Base-by-base conservation (phyloP, 2,329 filamentous ascomycete genomes). In the Beauveria caledonica region DNA sequence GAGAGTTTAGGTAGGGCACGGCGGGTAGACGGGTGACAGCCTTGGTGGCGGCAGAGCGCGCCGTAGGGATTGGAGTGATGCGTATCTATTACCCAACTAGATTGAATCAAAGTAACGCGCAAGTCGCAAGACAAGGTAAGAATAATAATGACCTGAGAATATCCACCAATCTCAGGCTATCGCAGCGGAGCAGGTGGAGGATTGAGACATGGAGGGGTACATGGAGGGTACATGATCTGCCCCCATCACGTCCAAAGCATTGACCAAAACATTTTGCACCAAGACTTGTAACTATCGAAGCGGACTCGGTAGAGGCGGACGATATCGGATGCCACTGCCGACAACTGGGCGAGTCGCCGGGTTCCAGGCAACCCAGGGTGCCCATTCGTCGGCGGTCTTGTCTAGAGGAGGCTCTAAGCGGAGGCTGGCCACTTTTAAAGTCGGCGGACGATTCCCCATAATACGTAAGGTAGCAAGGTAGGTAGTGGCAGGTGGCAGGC, bases 261-360 rank as follows among this genome's bases (percentile, higher is more conserved):
- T 59, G 48, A 52, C 42, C 51, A 52, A 40, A 48, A 21, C 13
- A 50, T 19, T 29, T 29, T 10, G n/a, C 48, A 21, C 21, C 29
- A 42, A 42, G 3, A 15, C 17, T 19, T n/a, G 25, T 29, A n/a
- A n/a, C n/a, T n/a, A 19, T 33, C 48, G 15, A 19, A 50, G 25
- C 48, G 29, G 11, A 33, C 48, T 49, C 25, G 25, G 23, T 29
- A 15, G 40, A 46, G 21, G 40, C 42, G 60, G 44, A 66, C 63
- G 62, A 63, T 60, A 64, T 63, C 66, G 66, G 65, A 50, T 50
- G 40, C 57, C 29, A 59, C 60, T 63, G 45, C 64, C 64, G 65
- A 63, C 33, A 40, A 57, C 63, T 63, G 63, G 44, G 64, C 62
- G 58, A 53, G 27, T 27, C 51, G 60, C 42, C 60, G 60, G 53